Evolutionary conservation across 163 green algal genomes (phyloP).

Genomic region (Scenedesmus sp.): DNA sequence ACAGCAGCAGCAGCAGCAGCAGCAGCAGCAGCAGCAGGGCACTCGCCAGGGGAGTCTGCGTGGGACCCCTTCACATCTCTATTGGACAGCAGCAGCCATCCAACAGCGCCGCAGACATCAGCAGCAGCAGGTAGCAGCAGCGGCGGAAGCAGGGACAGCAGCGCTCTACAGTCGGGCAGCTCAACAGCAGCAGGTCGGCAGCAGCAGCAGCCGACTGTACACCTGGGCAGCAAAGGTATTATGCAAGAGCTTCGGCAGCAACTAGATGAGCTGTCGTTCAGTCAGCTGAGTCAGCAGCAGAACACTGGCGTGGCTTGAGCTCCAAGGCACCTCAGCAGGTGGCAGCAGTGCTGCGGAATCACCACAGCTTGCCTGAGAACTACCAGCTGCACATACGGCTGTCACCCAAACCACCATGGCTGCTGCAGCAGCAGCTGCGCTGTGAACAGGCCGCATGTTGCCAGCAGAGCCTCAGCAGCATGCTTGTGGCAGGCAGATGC

Average conservation of each 20-base stretch:
- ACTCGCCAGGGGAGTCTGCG: background rate
- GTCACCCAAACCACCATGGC: background rate
- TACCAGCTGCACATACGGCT: background rate
- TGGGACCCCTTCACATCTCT: slow-evolving; percentile 6
- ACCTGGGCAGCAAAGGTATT: background rate
- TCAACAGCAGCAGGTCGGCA: slow-evolving; percentile 19
- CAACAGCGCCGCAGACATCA: too few species aligned
- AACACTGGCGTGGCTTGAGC: background rate
- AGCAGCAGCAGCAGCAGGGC: slow-evolving; percentile 7
- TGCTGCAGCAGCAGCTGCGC: slow-evolving; percentile 3
- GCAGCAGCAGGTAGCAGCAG: background rate
- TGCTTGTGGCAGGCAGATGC: background rate
- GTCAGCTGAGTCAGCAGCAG: slow-evolving; percentile 33
- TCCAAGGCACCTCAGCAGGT: background rate
- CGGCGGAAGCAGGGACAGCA: background rate
- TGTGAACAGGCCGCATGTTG: slow-evolving; percentile 16
- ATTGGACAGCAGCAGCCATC: too few species aligned
- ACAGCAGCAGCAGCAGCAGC: slow-evolving; percentile 12
- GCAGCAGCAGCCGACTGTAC: background rate
- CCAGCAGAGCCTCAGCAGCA: background rate
- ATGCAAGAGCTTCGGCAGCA: slow-evolving; percentile 9
- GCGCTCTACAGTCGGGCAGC: background rate
- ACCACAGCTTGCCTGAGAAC: background rate
- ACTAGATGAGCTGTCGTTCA: slow-evolving; percentile 23
- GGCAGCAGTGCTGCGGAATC: slow-evolving; percentile 15